Evolutionary conservation across 805 yeast genomes (phyloP).

Genomic region (Nakazawaea siamensis): DNA sequence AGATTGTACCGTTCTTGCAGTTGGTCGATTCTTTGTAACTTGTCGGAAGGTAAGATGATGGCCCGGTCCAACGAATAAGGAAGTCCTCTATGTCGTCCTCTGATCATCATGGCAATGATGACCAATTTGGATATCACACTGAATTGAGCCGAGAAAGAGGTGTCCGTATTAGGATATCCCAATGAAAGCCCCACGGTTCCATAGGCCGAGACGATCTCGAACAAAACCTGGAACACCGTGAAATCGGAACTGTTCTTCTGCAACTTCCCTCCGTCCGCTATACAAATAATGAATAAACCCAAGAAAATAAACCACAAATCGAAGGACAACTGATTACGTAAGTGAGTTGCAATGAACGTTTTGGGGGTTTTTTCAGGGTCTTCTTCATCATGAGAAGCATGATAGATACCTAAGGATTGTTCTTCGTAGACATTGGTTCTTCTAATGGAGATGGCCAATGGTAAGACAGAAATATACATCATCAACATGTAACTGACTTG

Average conservation of each 20-base stretch:
- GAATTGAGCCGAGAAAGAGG: constrained; percentile 72
- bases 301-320: constrained; percentile 91
- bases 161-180: constrained; percentile 62
- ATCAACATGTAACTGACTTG: constrained; percentile 90
- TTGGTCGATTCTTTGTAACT: constrained; percentile 52
- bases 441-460: constrained; percentile 92
- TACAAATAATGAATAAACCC: constrained; percentile 79
- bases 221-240: constrained; percentile 63
- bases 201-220: constrained; percentile 90
- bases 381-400: constrained; percentile 27
- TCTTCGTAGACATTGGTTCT: constrained; percentile 98
- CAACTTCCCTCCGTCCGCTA: constrained; percentile 70
- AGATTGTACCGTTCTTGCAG: constrained; percentile 30
- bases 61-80: constrained; percentile 94
- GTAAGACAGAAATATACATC: constrained; percentile 98
- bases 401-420: constrained; percentile 88
- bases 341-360: constrained; percentile 76
- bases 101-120: constrained; percentile 79
- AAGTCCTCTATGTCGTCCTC: constrained; percentile 95
- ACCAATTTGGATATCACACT: constrained; percentile 70
- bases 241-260: constrained; percentile 37
- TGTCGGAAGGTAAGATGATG: constrained; percentile 71
- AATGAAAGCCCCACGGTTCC: constrained; percentile 93
- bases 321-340: constrained; percentile 85
- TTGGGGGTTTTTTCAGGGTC: constrained; percentile 32